Evolutionary conservation across 2,329 filamentous ascomycete genomes (phyloP), one percentile per base, ranked within the genome.

Genomic region (Xylariaceae sp.): DNA sequence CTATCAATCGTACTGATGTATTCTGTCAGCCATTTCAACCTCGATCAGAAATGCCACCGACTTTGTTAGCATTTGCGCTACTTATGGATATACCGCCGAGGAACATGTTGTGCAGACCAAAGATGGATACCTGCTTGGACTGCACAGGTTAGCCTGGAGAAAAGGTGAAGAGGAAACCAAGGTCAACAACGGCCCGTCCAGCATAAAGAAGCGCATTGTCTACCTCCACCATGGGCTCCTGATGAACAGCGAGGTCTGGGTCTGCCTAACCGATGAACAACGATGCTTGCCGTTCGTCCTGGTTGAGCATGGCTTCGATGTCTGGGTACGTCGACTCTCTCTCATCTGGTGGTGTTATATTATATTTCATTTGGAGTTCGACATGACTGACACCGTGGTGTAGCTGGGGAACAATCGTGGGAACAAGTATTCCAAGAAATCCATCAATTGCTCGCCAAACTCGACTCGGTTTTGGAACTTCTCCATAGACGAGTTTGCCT

Each of bases 161-260:
- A 88, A 86, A 67, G 91, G 90, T 9, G 91, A 96, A 72, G 89
- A 94, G 71, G 84, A 85, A n/a, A 77, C 81, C 56, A 84, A 84
- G 64, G 88, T 96, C 68, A 97, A 97, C 71, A 78, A 80, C 54
- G 88, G 88, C 0, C 80, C 81, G 0, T 80, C 81, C 41, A 87
- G 87, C 68, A 67, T 89, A 34, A 82, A 82, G 74, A 97, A 97
- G 77, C 89, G 87, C 67, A 90, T 97, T 53, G 87, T 94, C 5
- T 99, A 97, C 73, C 78, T 99, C 64, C 94, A 99, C 71, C 94
- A 99, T 74, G 94, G 93, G 7, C 81, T 99, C 59, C 83, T 99
- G 71, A 99, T 99, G 94, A 97, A 97, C 75, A 96, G 92, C 68
- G 94, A 99, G 74, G 93, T 99, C 39, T 99, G 94, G 94, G 90